Percentiles rank a stretch among this genome's conserved stretches.
These are phyloP conservation scores for Tulasnella sp. DNA, from an alignment of 768 basidiomycete species.

Conservation along the genomic window DNA sequence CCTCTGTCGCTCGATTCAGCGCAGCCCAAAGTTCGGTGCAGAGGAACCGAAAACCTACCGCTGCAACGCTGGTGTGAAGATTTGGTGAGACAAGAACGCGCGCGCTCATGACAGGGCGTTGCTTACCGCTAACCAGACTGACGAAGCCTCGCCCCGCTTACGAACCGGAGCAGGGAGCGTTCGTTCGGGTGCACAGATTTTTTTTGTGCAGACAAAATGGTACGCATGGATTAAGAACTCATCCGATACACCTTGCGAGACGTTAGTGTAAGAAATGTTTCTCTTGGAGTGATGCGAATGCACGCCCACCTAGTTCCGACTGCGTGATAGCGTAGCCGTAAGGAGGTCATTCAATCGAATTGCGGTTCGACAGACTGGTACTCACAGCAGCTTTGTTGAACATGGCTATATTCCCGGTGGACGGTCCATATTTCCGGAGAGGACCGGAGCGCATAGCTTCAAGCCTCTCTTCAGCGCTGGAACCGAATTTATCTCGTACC, in stretches of 20 bases:
- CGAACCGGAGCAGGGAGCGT: not conserved
- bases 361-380: not conserved
- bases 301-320: not conserved
- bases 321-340: not conserved
- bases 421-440: not conserved
- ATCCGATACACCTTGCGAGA: not conserved
- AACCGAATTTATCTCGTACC: not conserved
- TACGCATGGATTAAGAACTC: not conserved
- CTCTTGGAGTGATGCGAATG: not conserved
- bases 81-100: not conserved
- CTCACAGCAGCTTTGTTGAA: conserved; percentile 10
- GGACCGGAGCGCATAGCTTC: not conserved
- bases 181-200: not conserved
- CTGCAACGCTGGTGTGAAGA: not conserved
- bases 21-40: not conserved
- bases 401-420: not conserved
- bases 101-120: not conserved
- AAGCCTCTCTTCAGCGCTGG: not conserved
- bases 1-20: not conserved
- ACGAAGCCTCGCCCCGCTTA: not conserved
- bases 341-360: not conserved
- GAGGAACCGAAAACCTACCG: not conserved
- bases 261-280: not conserved
- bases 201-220: not conserved
- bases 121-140: not conserved